These are phyloP conservation scores for Fusarium falciforme DNA, from an alignment of 2,329 filamentous ascomycete species.

Conservation along the genomic window DNA sequence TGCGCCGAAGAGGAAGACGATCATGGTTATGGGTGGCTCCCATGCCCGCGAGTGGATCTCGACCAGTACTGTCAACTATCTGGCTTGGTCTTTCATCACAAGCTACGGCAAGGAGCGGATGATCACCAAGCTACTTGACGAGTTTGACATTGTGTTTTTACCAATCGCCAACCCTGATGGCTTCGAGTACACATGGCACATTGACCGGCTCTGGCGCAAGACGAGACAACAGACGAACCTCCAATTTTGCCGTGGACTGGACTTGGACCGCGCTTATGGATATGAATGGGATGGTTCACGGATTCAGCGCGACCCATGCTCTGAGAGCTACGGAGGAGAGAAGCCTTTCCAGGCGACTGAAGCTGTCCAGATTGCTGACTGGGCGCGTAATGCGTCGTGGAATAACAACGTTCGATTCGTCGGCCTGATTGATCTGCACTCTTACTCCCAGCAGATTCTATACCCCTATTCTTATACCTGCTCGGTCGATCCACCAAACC, in stretches of 20 bases:
- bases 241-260: conserved; percentile 86
- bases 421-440: conserved; percentile 91
- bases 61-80: conserved; percentile 88
- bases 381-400: conserved; percentile 83
- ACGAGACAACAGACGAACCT: conserved; percentile 86
- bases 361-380: conserved; percentile 78
- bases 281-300: conserved; percentile 83
- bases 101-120: conserved; percentile 78
- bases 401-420: conserved; percentile 81
- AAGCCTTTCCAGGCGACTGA: conserved; percentile 87
- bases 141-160: conserved; percentile 89
- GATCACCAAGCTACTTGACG: conserved; percentile 82
- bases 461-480: conserved; percentile 95
- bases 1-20: conserved; percentile 72
- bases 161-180: conserved; percentile 94
- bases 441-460: conserved; percentile 93
- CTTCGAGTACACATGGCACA: conserved; percentile 92
- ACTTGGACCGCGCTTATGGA: conserved; percentile 88
- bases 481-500: conserved; percentile 78
- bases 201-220: conserved; percentile 94
- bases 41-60: conserved; percentile 98
- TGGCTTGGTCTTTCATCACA: conserved; percentile 89
- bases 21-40: conserved; percentile 85
- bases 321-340: conserved; percentile 88
- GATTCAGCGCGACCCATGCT: conserved; percentile 82